Conservation (phyloP, 306 rosid species). For the Dalbergia cultrata region DNA sequence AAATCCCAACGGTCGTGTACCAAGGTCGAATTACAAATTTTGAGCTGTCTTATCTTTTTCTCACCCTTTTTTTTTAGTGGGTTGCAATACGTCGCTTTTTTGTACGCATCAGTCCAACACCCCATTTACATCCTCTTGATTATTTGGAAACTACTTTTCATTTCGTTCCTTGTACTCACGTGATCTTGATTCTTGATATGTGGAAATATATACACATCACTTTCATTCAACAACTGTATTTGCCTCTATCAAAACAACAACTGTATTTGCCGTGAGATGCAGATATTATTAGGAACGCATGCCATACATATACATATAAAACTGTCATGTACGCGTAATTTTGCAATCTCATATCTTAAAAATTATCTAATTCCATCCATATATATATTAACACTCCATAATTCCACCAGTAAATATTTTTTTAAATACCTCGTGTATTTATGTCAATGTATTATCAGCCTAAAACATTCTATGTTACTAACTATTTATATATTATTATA, state of each 20-base stretch:
- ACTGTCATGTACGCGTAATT: no score
- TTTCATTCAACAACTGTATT: neutral
- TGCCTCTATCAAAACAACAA: no score
- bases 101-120: neutral
- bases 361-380: no score
- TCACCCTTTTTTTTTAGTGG: no score
- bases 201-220: neutral
- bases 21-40: neutral
- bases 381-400: no score
- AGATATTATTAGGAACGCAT: neutral
- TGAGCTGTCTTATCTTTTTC: neutral
- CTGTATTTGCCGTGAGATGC: neutral
- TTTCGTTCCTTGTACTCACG: neutral
- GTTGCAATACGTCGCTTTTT: constrained; percentile 6
- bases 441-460: no score
- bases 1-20: constrained; percentile 40
- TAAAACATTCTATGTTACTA: no score
- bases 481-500: no score
- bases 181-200: neutral
- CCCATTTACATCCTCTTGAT: neutral
- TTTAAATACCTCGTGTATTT: no score
- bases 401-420: no score
- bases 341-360: no score
- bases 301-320: neutral
- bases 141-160: neutral